These are phyloP conservation scores for Cicer judaicum DNA, from an alignment of 306 rosid species.

Conservation along the genomic window DNA sequence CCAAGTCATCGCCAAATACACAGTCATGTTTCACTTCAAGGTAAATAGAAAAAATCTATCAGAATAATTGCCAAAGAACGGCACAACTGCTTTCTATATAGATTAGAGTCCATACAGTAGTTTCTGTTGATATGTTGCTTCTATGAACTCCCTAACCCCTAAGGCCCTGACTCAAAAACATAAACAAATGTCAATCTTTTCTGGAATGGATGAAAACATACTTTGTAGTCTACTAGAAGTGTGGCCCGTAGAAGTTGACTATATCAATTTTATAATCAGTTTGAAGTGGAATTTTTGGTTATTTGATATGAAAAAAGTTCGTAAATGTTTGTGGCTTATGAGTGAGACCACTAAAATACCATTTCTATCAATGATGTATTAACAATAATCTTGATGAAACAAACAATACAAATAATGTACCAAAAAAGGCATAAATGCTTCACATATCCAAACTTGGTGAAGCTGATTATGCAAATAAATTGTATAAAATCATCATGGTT, in stretches of 20 bases:
- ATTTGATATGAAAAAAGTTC: not conserved
- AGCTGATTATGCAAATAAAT: slow-evolving; percentile 29
- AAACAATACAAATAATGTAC: not conserved
- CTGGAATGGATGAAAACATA: not conserved
- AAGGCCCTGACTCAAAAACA: not conserved
- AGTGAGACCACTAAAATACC: slow-evolving; percentile 5
- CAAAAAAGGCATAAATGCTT: slow-evolving; percentile 21
- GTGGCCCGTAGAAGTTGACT: slow-evolving; percentile 16
- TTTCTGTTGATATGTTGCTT: slow-evolving; percentile 13
- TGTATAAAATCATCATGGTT: slow-evolving; percentile 20
- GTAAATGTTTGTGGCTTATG: not conserved
- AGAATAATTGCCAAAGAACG: slow-evolving; percentile 31
- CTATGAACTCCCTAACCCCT: not conserved
- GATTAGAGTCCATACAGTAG: slow-evolving; percentile 17
- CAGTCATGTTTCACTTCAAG: slow-evolving; percentile 92
- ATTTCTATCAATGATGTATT: not conserved
- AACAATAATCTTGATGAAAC: slow-evolving; percentile 13
- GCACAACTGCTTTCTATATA: slow-evolving; percentile 4
- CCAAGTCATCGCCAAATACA: slow-evolving; percentile 94
- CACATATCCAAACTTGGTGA: slow-evolving; percentile 20
- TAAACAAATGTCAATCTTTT: slow-evolving; percentile 3
- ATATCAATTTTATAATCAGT: not conserved
- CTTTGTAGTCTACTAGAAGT: not conserved
- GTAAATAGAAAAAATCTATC: slow-evolving; percentile 47
- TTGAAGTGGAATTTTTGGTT: not conserved